Evolutionary conservation across 208 protist species (phyloP).

Genomic region (Trichomonas vaginalis): DNA sequence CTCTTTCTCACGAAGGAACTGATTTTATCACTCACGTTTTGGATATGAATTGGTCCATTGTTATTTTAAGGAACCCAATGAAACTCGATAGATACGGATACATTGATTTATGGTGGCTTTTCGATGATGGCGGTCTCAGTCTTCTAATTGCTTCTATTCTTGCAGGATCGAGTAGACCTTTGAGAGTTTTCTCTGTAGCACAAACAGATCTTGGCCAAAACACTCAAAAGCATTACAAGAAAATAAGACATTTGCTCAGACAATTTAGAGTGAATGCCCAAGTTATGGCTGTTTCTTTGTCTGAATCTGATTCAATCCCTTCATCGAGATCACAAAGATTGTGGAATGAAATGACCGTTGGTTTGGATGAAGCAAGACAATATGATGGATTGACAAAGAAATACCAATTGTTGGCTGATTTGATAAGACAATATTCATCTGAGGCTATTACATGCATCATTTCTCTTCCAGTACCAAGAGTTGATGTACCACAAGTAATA

Average conservation of each 20-base stretch:
- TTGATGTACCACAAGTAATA: background rate
- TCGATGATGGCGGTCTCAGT: background rate
- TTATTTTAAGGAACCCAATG: background rate
- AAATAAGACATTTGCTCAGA: background rate
- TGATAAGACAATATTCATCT: background rate
- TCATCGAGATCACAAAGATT: background rate
- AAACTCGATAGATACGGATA: background rate
- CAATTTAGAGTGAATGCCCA: background rate
- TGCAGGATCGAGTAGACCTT: background rate
- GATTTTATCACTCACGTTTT: background rate
- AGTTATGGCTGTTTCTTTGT: background rate
- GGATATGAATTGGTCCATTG: background rate
- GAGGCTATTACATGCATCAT: background rate
- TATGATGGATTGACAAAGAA: background rate
- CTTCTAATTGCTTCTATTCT: background rate
- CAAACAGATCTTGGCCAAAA: background rate
- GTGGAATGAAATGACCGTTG: background rate
- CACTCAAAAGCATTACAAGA: background rate
- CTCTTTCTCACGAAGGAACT: background rate
- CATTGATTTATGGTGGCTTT: background rate
- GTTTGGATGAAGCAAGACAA: background rate
- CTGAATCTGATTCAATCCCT: background rate
- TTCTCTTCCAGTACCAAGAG: background rate
- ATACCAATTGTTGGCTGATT: background rate
- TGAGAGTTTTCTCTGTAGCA: background rate